A percentile compares a stretch with the other conserved stretches of the same genome.
Evolutionary conservation across 2,329 filamentous ascomycete genomes (phyloP).

Genomic region (Zalaria sp.): DNA sequence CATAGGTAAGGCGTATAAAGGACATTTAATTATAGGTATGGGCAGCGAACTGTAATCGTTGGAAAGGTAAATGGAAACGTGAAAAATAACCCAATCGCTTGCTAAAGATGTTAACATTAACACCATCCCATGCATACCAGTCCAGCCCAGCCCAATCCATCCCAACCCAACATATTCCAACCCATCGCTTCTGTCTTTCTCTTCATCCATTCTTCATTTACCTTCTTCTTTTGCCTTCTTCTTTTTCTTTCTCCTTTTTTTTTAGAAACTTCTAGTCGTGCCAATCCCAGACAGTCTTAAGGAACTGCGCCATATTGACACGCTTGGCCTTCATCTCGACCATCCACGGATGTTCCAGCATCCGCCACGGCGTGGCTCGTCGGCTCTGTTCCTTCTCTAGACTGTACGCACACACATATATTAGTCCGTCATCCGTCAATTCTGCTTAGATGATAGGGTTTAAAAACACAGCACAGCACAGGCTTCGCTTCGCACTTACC

Average conservation of each 20-base stretch:
- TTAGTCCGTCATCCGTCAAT: conserved; percentile 10
- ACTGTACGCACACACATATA: conserved; percentile 33
- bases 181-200: conserved; percentile 3
- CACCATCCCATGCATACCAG: not conserved
- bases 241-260: not conserved
- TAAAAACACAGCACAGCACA: not conserved
- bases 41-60: too few relatives aligned
- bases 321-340: conserved; percentile 89
- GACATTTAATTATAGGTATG: too few relatives aligned
- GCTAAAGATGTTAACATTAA: too few relatives aligned
- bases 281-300: conserved; percentile 96
- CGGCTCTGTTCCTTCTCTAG: conserved; percentile 83
- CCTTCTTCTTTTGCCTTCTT: not conserved
- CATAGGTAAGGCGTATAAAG: too few relatives aligned
- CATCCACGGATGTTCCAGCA: conserved; percentile 99
- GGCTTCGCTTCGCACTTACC: conserved; percentile 47
- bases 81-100: too few relatives aligned
- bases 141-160: conserved; percentile 3
- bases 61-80: too few relatives aligned
- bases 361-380: conserved; percentile 90
- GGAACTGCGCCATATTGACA: conserved; percentile 92
- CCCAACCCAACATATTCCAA: conserved; percentile 5
- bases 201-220: not conserved
- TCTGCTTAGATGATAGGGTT: too few relatives aligned
- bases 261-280: conserved; percentile 38